Percentiles rank a stretch among this genome's conserved stretches.
These are phyloP conservation scores for Pseudisothecium myosuroides DNA, from an alignment of 225 moss, liverwort and hornwort species.

Conservation along the genomic window DNA sequence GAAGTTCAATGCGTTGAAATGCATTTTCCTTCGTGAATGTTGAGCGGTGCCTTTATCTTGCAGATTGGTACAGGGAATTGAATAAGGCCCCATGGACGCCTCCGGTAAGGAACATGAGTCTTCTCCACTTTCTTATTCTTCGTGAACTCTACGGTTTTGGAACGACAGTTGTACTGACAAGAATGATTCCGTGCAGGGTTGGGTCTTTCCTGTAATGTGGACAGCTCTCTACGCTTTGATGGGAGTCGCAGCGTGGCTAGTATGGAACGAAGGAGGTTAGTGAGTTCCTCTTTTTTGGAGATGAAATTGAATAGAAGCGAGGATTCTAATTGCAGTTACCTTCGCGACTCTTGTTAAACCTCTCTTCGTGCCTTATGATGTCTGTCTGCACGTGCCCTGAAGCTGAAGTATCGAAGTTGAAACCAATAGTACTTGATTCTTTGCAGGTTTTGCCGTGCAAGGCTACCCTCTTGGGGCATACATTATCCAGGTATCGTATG, in stretches of 20 bases:
- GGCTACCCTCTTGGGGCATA: constrained; percentile 50
- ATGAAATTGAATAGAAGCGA: background rate
- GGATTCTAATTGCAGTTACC: background rate
- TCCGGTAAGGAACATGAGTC: constrained; percentile 29
- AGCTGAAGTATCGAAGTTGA: background rate
- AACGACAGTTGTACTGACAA: background rate
- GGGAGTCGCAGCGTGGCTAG: constrained; percentile 61
- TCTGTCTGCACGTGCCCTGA: background rate
- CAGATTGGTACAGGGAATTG: constrained; percentile 72
- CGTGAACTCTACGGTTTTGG: background rate
- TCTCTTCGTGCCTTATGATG: background rate
- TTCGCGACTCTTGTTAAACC: background rate
- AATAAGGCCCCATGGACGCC: constrained; percentile 88
- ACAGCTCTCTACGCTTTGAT: constrained; percentile 57
- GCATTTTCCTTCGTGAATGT: background rate
- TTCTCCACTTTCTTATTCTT: background rate
- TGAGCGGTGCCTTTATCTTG: background rate
- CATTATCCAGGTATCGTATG: constrained; percentile 36
- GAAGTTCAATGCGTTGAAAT: background rate
- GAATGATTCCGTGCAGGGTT: constrained; percentile 25
- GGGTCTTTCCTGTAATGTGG: constrained; percentile 79
- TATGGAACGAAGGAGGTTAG: constrained; percentile 64
- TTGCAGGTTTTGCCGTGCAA: constrained; percentile 42
- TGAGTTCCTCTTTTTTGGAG: background rate
- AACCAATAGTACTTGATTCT: background rate